Conservation (phyloP, 257 asterid genomes). For the Nicotiana tomentosiformis region DNA sequence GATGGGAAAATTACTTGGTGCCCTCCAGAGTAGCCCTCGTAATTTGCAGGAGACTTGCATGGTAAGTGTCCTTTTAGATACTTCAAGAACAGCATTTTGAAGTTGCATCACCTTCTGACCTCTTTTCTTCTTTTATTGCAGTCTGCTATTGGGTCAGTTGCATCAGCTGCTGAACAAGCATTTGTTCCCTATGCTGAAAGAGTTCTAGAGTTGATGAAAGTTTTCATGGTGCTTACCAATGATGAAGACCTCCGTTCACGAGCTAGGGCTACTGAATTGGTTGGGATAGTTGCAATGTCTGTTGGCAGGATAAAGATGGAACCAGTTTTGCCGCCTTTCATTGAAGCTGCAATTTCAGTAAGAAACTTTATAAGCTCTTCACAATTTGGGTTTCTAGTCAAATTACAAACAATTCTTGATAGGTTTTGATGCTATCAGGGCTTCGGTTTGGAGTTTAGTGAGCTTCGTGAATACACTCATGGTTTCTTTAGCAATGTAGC, state of each 20-base stretch:
- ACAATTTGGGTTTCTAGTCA: slow-evolving; percentile 1
- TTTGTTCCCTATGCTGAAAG: slow-evolving; percentile 89
- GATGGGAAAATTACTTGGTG: slow-evolving; percentile 75
- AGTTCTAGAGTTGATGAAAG: slow-evolving; percentile 92
- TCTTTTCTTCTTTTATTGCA: slow-evolving; percentile 30
- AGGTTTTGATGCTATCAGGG: slow-evolving; percentile 52
- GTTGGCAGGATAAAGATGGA: slow-evolving; percentile 93
- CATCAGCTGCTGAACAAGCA: slow-evolving; percentile 96
- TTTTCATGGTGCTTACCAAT: slow-evolving; percentile 89
- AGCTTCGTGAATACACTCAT: slow-evolving; percentile 97
- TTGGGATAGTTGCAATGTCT: slow-evolving; percentile 93
- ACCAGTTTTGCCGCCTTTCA: slow-evolving; percentile 76
- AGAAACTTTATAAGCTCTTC: slow-evolving; percentile 14
- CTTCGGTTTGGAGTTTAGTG: slow-evolving; percentile 83
- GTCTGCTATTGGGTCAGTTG: slow-evolving; percentile 99
- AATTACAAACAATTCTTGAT: slow-evolving; percentile 11
- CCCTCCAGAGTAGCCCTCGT: slow-evolving; percentile 79
- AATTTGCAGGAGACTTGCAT: slow-evolving; percentile 97
- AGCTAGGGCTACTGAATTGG: slow-evolving; percentile 97
- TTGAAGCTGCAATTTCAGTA: slow-evolving; percentile 95
- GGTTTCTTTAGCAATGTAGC: slow-evolving; percentile 96
- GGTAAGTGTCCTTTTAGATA: slow-evolving; percentile 36
- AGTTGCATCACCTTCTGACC: slow-evolving; percentile 17
- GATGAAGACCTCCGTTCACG: slow-evolving; percentile 96
- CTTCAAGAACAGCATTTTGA: neutral